Evolutionary conservation across 2,329 filamentous ascomycete species (phyloP).

Genomic region (Epichloe baconii): DNA sequence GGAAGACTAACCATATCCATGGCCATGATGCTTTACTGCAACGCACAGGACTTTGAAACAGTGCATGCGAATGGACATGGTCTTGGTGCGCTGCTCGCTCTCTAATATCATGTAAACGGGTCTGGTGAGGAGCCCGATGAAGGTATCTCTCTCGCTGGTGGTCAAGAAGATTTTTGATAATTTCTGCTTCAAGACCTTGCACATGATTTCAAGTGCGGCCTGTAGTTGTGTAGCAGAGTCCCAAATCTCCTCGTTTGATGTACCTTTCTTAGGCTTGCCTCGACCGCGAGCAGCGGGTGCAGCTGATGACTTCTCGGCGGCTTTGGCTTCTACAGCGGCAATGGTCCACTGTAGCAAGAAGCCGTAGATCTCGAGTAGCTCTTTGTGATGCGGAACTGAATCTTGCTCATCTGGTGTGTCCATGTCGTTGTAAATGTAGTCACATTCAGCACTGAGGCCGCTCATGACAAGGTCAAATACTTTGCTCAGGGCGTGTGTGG

Average conservation of each 20-base stretch:
- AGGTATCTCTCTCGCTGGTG: conserved; percentile 90
- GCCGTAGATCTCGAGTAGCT: conserved; percentile 82
- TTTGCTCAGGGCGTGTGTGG: conserved; percentile 76
- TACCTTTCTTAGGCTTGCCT: conserved; percentile 66
- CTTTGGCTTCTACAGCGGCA: conserved; percentile 84
- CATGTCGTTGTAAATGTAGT: conserved; percentile 72
- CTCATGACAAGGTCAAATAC: conserved; percentile 83
- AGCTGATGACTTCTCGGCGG: conserved; percentile 69
- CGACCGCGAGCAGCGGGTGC: conserved; percentile 58
- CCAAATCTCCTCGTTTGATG: conserved; percentile 69
- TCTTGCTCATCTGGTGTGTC: conserved; percentile 83
- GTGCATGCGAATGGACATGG: conserved; percentile 82
- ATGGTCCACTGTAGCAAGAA: conserved; percentile 94
- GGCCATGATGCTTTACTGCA: conserved; percentile 93
- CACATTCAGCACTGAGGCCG: conserved; percentile 72
- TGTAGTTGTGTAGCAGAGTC: conserved; percentile 83
- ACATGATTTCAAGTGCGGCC: conserved; percentile 82
- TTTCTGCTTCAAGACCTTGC: conserved; percentile 88
- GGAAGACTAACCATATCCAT: conserved; percentile 64
- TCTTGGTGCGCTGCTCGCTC: conserved; percentile 86
- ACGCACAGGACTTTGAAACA: conserved; percentile 95
- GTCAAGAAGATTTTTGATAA: conserved; percentile 88
- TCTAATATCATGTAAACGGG: conserved; percentile 91
- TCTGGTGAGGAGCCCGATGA: conserved; percentile 80
- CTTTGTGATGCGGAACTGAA: conserved; percentile 73